Evolutionary conservation across 352 stramenopile species (phyloP).

Genomic region (Globisporangium takayamanum): DNA sequence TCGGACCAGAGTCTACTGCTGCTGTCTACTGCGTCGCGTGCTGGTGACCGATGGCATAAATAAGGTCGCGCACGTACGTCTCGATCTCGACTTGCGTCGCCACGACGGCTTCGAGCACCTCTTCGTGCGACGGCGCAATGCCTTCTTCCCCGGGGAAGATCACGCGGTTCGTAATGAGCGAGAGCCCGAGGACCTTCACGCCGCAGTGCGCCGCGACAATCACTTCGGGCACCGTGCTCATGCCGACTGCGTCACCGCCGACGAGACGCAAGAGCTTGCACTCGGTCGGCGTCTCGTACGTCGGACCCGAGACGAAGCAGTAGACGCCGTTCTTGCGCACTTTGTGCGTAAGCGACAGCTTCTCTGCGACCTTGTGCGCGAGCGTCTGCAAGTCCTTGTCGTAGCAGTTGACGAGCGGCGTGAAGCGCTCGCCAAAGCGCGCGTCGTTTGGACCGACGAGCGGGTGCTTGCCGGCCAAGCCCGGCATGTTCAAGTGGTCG

Average conservation of each 20-base stretch:
- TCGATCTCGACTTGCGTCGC: slow-evolving; percentile 57
- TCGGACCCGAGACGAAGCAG: slow-evolving; percentile 95
- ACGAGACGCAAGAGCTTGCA: slow-evolving; percentile 90
- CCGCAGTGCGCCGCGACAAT: slow-evolving; percentile 94
- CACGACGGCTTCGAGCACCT: slow-evolving; percentile 90
- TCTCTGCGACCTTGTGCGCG: slow-evolving; percentile 68
- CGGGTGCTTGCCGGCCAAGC: slow-evolving; percentile 90
- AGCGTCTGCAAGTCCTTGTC: slow-evolving; percentile 84
- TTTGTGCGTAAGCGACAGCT: slow-evolving; percentile 78
- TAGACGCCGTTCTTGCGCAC: slow-evolving; percentile 88
- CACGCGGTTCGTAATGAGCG: slow-evolving; percentile 94
- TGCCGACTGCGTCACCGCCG: slow-evolving; percentile 92
- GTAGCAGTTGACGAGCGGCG: slow-evolving; percentile 93
- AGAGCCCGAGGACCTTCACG: slow-evolving; percentile 94
- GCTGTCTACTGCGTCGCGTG: slow-evolving; percentile 12
- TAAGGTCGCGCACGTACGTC: slow-evolving; percentile 40
- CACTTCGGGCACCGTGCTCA: slow-evolving; percentile 95
- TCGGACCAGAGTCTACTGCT: neutral
- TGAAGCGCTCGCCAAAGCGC: slow-evolving; percentile 93
- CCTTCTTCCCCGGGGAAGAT: slow-evolving; percentile 80
- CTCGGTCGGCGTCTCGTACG: slow-evolving; percentile 95
- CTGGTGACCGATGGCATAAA: slow-evolving; percentile 35
- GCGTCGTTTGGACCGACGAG: slow-evolving; percentile 94
- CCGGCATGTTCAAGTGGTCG: slow-evolving; percentile 95
- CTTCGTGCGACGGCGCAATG: slow-evolving; percentile 84